Conservation (phyloP, 2,329 filamentous ascomycete genomes). For the Nothophoma quercina region DNA sequence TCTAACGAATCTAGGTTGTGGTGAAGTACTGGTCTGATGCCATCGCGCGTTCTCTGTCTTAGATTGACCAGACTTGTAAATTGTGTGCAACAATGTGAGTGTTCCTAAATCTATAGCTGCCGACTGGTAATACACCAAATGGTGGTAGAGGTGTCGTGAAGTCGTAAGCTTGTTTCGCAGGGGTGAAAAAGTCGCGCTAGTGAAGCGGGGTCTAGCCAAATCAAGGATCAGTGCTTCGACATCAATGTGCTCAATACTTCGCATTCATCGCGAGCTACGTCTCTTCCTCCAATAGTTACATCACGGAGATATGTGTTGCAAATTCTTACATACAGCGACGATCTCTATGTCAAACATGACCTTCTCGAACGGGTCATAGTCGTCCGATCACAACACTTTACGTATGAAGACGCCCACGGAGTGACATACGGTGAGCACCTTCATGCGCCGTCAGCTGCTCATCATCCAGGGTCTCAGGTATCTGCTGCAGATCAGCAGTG, state of each 20-base stretch:
- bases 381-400: background rate
- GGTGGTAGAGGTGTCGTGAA: background rate
- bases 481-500: background rate
- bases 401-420: background rate
- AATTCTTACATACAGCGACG: background rate
- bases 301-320: background rate
- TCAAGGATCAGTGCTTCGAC: background rate
- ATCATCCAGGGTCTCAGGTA: background rate
- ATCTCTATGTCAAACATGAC: background rate
- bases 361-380: conserved; percentile 1
- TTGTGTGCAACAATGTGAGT: no score
- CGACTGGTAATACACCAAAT: background rate
- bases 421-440: conserved; percentile 14
- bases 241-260: conserved; percentile 32
- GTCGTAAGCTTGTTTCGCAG: conserved; percentile 2
- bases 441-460: background rate
- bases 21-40: no score
- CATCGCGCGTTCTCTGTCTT: no score
- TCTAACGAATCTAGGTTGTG: no score
- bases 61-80: no score
- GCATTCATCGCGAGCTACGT: conserved; percentile 1
- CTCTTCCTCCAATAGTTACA: background rate
- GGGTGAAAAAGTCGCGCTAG: background rate
- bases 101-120: no score
- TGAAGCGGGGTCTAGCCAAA: background rate